Evolutionary conservation across 148 eudicot genomes (phyloP).

Genomic region (Fagopyrum homotropicum): DNA sequence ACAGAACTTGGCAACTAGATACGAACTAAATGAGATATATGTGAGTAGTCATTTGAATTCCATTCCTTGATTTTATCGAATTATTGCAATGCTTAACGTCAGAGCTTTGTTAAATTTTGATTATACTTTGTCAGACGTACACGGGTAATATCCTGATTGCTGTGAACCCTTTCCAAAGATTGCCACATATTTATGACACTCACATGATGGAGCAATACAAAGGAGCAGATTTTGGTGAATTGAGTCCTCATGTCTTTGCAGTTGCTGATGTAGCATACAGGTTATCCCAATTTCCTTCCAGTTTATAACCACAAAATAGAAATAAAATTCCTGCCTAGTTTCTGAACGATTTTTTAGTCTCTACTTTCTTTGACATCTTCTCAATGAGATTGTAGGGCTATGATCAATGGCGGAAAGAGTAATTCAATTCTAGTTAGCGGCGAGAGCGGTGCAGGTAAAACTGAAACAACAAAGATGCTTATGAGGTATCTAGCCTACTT

Average conservation of each 20-base stretch:
- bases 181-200: conserved; percentile 27
- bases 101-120: neutral
- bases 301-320: too few species aligned
- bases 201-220: conserved; percentile 32
- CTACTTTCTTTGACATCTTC: conserved; percentile 7
- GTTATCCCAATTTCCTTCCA: conserved; percentile 24
- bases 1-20: conserved; percentile 73
- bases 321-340: neutral
- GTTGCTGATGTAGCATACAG: conserved; percentile 30
- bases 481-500: conserved; percentile 96
- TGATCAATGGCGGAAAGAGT: conserved; percentile 88
- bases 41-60: conserved; percentile 36
- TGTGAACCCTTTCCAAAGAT: conserved; percentile 25
- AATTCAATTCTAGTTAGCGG: conserved; percentile 96
- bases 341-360: neutral
- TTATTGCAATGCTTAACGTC: neutral
- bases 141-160: conserved; percentile 67
- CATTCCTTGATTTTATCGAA: neutral
- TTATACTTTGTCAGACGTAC: conserved; percentile 57
- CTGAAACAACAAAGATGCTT: conserved; percentile 97
- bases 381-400: conserved; percentile 47
- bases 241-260: conserved; percentile 31
- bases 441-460: conserved; percentile 99
- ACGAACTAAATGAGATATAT: conserved; percentile 85
- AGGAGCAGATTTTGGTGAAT: conserved; percentile 29